Evolutionary conservation across 345 rosid species (phyloP), one percentile per base, ranked within the genome.

Genomic region (Tarenaya hassleriana): DNA sequence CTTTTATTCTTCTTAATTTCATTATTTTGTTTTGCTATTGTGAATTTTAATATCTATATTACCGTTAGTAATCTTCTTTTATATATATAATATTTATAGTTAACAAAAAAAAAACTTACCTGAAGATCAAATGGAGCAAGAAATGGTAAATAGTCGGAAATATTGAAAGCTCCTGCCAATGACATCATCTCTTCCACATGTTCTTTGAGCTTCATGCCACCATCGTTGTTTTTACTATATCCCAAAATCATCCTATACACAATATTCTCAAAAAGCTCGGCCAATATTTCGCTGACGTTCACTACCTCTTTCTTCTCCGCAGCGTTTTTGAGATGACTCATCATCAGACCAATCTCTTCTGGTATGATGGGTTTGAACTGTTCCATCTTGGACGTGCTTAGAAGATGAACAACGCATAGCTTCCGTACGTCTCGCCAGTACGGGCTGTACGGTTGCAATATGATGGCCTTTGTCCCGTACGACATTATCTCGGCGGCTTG

Each of bases 161-260:
- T n/a, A 32, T 67, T 67, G 42, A 67, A 46, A 61, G 67, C 52
- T 34, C 72, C 72, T 7, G 32, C 16, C 31, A 68, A 45, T n/a
- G 16, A 4, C 41, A 56, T 1, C 7, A 24, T 19, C 50, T 68
- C 68, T 7, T 42, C 17, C 10, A 62, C 19, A 14, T 55, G 54
- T 0, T 13, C 15, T 38, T 46, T 50, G 29, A 62, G 12, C 13
- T 62, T 49, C n/a, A 62, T 13, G 8, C 29, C 41, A 34, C 42
- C 66, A 34, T n/a, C n/a, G n/a, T 46, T 47, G n/a, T 46, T 47
- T 4, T 34, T 15, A 19, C 5, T n/a, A 8, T 45, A 41, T 0
- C 68, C 68, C 24, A 61, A 33, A 34, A 68, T 46, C 64, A 57
- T 56, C 51, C 29, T 62, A 16, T 19, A 62, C 38, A 40, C 46